Percentiles rank a stretch among this genome's conserved stretches.
Conservation (phyloP, 164 flowering plant genomes). For the Chimonanthus salicifolius region DNA sequence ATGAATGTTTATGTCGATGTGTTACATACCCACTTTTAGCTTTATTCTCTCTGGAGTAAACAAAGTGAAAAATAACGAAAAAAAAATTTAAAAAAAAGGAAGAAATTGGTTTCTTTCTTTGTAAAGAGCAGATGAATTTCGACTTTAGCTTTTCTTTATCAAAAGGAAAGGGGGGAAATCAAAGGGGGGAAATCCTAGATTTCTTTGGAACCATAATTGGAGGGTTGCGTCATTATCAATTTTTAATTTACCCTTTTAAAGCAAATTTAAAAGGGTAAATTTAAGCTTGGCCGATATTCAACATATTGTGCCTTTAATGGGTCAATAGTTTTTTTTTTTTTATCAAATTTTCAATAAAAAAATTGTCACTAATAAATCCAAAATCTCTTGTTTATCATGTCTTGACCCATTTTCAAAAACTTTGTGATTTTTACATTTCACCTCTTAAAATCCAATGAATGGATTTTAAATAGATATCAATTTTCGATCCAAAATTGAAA, state of each 20-base stretch:
- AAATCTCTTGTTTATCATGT: too few relatives aligned
- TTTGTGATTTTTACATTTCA: too few relatives aligned
- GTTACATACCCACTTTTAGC: not conserved
- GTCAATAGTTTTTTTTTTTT: not conserved
- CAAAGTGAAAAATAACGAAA: not conserved
- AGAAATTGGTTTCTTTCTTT: not conserved
- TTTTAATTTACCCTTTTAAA: not conserved
- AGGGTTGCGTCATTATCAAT: not conserved
- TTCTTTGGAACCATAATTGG: not conserved
- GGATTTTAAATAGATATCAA: too few relatives aligned
- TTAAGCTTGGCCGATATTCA: not conserved
- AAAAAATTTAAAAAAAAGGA: not conserved
- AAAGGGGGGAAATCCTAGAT: not conserved
- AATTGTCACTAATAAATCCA: not conserved
- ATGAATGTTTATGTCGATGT: too few relatives aligned
- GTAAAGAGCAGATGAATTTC: not conserved
- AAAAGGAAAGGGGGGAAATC: not conserved
- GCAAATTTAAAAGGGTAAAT: not conserved
- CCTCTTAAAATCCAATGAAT: too few relatives aligned
- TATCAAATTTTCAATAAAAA: not conserved
- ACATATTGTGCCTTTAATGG: not conserved
- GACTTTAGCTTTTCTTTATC: conserved; percentile 1
- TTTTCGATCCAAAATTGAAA: too few relatives aligned
- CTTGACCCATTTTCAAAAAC: too few relatives aligned
- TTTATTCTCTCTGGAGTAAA: not conserved